Conservation (phyloP, 1,284 basidiomycete species). For the Earliella scabrosa region DNA sequence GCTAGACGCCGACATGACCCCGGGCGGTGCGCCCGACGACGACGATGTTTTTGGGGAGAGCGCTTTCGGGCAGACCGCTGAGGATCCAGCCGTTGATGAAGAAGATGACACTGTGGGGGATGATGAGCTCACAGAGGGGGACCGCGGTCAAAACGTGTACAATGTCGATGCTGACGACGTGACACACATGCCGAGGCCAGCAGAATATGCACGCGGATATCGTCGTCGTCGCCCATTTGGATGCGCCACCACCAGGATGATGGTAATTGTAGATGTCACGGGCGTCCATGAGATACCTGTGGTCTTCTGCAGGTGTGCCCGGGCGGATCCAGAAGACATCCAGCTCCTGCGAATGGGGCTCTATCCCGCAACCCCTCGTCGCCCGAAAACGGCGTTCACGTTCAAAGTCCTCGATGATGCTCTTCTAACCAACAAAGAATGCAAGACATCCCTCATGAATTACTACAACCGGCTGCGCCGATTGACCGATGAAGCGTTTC, state of each 20-base stretch:
- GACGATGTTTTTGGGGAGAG: too few relatives aligned
- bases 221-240: too few relatives aligned
- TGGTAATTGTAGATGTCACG: constrained; percentile 9
- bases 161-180: too few relatives aligned
- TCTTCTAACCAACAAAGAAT: constrained; percentile 7
- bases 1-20: too few relatives aligned
- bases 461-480: constrained; percentile 14
- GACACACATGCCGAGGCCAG: too few relatives aligned
- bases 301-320: not conserved
- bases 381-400: constrained; percentile 16
- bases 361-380: not conserved
- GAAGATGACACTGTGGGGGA: too few relatives aligned
- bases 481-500: constrained; percentile 1
- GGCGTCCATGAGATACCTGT: constrained; percentile 11
- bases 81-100: too few relatives aligned
- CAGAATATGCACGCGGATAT: too few relatives aligned
- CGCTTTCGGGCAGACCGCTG: too few relatives aligned
- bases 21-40: too few relatives aligned
- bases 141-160: too few relatives aligned
- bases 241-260: not conserved
- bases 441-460: constrained; percentile 4
- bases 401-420: constrained; percentile 13
- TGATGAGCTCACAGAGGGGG: too few relatives aligned
- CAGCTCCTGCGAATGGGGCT: constrained; percentile 4
- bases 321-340: not conserved